Percentiles rank a stretch among this genome's conserved stretches.
Conservation (phyloP, 2,329 filamentous ascomycete species). For the Cordyceps farinosa region DNA sequence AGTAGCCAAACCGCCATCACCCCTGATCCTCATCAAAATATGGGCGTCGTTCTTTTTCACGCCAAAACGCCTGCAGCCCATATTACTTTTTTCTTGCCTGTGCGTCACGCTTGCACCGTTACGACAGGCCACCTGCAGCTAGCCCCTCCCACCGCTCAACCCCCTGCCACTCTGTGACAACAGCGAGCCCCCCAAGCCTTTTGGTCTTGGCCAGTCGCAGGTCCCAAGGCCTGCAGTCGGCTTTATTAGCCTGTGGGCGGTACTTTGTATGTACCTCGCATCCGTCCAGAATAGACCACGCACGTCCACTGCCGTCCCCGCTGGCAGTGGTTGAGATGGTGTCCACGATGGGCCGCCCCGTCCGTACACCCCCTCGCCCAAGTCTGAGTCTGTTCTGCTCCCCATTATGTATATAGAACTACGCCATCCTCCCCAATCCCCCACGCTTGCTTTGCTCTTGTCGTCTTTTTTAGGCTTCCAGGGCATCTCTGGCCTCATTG, state of each 20-base stretch:
- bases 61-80: conserved; percentile 10
- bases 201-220: not conserved
- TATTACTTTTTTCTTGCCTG: conserved; percentile 16
- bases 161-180: conserved; percentile 1
- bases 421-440: conserved; percentile 11
- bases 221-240: conserved; percentile 5
- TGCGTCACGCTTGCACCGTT: conserved; percentile 17
- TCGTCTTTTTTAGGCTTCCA: not conserved
- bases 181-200: not conserved
- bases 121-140: conserved; percentile 13
- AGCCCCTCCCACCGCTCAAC: not conserved
- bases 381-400: not conserved
- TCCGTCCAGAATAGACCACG: not conserved
- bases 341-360: conserved; percentile 10
- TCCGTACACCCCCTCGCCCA: conserved; percentile 9
- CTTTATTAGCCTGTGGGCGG: not conserved
- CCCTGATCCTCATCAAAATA: conserved; percentile 15
- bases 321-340: conserved; percentile 13
- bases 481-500: conserved; percentile 8
- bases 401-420: conserved; percentile 15
- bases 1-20: conserved; percentile 13
- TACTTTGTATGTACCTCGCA: conserved; percentile 10
- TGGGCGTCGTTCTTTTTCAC: not conserved
- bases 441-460: not conserved
- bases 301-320: conserved; percentile 11